Evolutionary conservation across 179 eudicot species (phyloP).

Genomic region (Patellifolia procumbens): DNA sequence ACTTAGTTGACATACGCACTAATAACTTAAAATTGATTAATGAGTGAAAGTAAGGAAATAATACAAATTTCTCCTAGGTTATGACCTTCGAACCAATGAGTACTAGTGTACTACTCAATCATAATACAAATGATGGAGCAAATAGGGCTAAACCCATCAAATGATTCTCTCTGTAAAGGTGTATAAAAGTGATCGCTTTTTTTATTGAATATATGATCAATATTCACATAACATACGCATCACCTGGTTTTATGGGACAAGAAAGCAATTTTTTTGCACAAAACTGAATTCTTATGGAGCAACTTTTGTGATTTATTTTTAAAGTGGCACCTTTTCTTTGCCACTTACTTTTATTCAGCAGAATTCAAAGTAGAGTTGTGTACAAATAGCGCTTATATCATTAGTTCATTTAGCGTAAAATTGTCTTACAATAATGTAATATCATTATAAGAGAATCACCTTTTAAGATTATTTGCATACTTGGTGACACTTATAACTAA

Average conservation of each 20-base stretch:
- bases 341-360: neutral
- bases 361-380: neutral
- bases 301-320: constrained; percentile 7
- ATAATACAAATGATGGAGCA: neutral
- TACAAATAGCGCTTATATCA: no score
- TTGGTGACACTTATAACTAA: no score
- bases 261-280: constrained; percentile 13
- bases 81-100: constrained; percentile 19
- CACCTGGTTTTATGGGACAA: constrained; percentile 25
- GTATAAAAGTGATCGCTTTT: constrained; percentile 6
- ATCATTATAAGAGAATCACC: no score
- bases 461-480: no score
- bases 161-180: constrained; percentile 19
- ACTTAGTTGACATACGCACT: neutral
- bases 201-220: neutral
- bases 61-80: neutral
- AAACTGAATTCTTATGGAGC: constrained; percentile 1
- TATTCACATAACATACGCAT: constrained; percentile 12
- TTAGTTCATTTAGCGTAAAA: no score
- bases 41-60: neutral
- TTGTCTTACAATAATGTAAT: no score
- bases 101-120: neutral
- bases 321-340: neutral
- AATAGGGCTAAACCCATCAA: constrained; percentile 11
- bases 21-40: neutral